phyloP scores from a whole-genome alignment of 2,329 filamentous ascomycete genomes.

The Sclerotinia subarctica region DNA sequence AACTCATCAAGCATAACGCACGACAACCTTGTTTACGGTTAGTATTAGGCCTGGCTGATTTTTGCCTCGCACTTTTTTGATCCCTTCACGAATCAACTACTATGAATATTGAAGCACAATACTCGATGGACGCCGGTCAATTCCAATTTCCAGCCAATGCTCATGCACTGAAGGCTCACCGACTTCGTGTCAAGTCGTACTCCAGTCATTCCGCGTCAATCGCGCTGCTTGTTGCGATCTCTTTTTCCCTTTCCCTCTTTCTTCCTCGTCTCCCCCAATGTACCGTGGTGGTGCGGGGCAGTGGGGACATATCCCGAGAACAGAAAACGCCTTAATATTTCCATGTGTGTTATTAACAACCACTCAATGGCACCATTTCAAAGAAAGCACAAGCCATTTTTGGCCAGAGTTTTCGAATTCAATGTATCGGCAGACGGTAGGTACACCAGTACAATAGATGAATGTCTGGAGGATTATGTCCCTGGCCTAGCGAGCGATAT shows the following conservation, averaged over 20 bases:
- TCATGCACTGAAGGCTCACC: slow-evolving; percentile 40
- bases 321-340: slow-evolving; percentile 13
- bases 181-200: slow-evolving; percentile 41
- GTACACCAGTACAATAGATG: background rate
- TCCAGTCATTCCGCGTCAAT: slow-evolving; percentile 39
- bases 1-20: slow-evolving; percentile 48
- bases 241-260: background rate
- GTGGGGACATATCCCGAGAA: slow-evolving; percentile 17
- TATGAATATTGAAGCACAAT: slow-evolving; percentile 24
- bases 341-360: slow-evolving; percentile 25
- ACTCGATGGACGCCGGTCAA: slow-evolving; percentile 26
- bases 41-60: slow-evolving; percentile 31
- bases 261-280: slow-evolving; percentile 9
- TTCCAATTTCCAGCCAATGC: slow-evolving; percentile 38
- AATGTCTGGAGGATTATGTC: slow-evolving; percentile 29
- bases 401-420: slow-evolving; percentile 15
- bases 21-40: slow-evolving; percentile 43
- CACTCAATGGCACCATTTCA: slow-evolving; percentile 28
- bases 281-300: slow-evolving; percentile 38
- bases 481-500: slow-evolving; percentile 30
- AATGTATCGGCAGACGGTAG: slow-evolving; percentile 26
- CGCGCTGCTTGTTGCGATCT: slow-evolving; percentile 27
- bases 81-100: slow-evolving; percentile 25
- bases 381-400: slow-evolving; percentile 18
- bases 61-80: slow-evolving; percentile 33